Evolutionary conservation across 179 eudicot species (phyloP), one percentile per base, ranked within the genome.

Genomic region (Silene vulgaris): DNA sequence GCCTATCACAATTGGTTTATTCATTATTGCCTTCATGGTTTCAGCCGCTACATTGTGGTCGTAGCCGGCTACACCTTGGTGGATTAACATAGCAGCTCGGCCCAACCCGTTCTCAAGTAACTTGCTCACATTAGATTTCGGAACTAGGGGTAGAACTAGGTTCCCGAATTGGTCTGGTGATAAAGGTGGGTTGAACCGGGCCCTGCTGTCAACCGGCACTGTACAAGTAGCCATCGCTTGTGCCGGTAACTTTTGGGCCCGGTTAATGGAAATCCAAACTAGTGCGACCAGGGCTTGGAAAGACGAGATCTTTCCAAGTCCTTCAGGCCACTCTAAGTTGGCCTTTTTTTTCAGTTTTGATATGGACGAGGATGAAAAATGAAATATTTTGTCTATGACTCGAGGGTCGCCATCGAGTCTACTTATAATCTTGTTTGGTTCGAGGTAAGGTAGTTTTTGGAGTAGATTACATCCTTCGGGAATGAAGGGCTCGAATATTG

Each of bases 401-500:
- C 13, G 63, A 30, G 60, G 32, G 23, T 48, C 20, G 19, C 4
- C 17, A 0, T 48, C 73, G 14, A 45, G 23, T 3, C 60, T 32
- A 3, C 5, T 32, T 32, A 32, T 32, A 32, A 32, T 32, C 37
- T 32, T 32, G 37, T 71, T 32, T 6, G 61, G 61, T 5, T 71
- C 62, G 11, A 71, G 62, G 40, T 14, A 71, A 1, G 74, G 74
- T 23, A 71, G 8, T 50, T 71, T 71, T 8, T 48, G 74, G 16
- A 71, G 14, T 28, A 26, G 21, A 37, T 17, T 74, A 57, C 74
- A 71, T 50, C 74, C 74, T 23, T 71, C 17, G 6, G 74, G 68
- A 65, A 65, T 28, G 1, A 35, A 4, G 4, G 73, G 80, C 43
- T 73, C 37, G 29, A 74, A 37, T 60, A 61, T 61, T 1, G 76